phyloP scores from a whole-genome alignment of 2,329 filamentous ascomycete genomes.

The Trichoderma asperellum region DNA sequence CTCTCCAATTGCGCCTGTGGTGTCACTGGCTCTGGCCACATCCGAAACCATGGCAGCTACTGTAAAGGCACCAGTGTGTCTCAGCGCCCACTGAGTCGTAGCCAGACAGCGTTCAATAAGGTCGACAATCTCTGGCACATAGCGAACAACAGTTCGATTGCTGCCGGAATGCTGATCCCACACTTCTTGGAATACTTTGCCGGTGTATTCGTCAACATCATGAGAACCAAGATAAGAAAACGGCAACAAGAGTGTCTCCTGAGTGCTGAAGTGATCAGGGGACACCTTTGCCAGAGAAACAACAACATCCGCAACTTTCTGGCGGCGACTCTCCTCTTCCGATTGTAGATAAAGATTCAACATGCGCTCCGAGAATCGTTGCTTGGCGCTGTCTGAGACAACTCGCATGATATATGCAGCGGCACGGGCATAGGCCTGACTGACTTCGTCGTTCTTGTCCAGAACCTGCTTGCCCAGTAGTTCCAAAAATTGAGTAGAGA shows the following conservation, averaged over 20 bases:
- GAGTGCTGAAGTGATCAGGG: constrained; percentile 80
- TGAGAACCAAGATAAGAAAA: constrained; percentile 88
- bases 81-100: constrained; percentile 85
- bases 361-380: constrained; percentile 56
- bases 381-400: constrained; percentile 53
- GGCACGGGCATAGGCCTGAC: constrained; percentile 82
- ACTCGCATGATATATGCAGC: constrained; percentile 80
- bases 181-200: constrained; percentile 78
- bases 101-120: constrained; percentile 71
- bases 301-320: constrained; percentile 81
- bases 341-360: constrained; percentile 78
- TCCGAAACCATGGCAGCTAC: constrained; percentile 74
- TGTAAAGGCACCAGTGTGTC: constrained; percentile 83
- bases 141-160: constrained; percentile 77
- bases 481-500: constrained; percentile 76
- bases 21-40: constrained; percentile 62
- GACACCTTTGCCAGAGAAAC: constrained; percentile 83
- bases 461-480: constrained; percentile 79
- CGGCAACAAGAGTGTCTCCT: constrained; percentile 76
- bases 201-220: constrained; percentile 79
- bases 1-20: constrained; percentile 62
- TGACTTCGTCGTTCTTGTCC: constrained; percentile 93
- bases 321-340: constrained; percentile 74
- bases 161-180: constrained; percentile 93
- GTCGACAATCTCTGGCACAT: constrained; percentile 77